Percentiles rank a stretch among this genome's conserved stretches.
Evolutionary conservation across 2,329 filamentous ascomycete species (phyloP).

Genomic region (Gliomastix tumulicola): DNA sequence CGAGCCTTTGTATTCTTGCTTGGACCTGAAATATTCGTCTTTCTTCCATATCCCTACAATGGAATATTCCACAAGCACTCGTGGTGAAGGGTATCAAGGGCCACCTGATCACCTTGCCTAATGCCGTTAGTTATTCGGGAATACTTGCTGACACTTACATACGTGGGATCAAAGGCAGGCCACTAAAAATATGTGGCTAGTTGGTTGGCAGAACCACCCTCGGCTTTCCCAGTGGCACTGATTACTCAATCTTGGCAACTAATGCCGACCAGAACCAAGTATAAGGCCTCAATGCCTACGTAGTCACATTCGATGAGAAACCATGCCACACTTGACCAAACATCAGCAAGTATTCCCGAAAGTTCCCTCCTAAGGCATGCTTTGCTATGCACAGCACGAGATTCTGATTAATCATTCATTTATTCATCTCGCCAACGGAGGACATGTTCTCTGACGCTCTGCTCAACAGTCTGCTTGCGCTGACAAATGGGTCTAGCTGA

Average conservation of each 20-base stretch:
- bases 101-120: not conserved
- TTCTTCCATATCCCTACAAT: not conserved
- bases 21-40: not conserved
- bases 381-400: not conserved
- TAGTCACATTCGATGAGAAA: not conserved
- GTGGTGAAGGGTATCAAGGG: not conserved
- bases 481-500: not conserved
- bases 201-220: not conserved
- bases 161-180: not conserved
- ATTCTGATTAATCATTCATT: not conserved
- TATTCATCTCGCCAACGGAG: not conserved
- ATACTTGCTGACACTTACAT: not conserved
- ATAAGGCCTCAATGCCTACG: not conserved
- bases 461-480: not conserved
- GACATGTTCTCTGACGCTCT: not conserved
- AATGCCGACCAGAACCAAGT: not conserved
- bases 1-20: not conserved
- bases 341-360: not conserved
- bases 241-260: not conserved
- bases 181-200: not conserved
- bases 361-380: not conserved
- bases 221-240: not conserved
- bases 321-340: not conserved
- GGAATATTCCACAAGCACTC: not conserved
- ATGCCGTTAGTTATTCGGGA: not conserved